phyloP scores from a whole-genome alignment of 371 early-diverging fungal genomes.

The Syncephalis fuscata region DNA sequence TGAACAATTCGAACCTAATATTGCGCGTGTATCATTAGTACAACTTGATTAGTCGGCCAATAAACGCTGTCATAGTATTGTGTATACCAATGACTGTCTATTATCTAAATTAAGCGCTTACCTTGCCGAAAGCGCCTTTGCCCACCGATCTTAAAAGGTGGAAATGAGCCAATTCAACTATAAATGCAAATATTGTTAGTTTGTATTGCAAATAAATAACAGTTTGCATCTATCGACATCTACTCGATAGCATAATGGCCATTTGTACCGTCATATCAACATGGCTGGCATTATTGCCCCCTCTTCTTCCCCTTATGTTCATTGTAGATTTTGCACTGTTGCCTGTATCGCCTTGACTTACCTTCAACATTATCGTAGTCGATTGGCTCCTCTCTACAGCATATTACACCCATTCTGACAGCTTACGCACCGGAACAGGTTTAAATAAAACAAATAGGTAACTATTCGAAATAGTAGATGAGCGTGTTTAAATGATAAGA shows the following conservation, averaged over 20 bases:
- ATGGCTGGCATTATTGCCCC: too few relatives aligned
- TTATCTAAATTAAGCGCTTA: too few relatives aligned
- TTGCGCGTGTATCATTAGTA: neutral
- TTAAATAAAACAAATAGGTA: too few relatives aligned
- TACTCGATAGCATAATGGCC: neutral
- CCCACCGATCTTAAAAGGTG: slow-evolving; percentile 48
- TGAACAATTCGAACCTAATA: slow-evolving; percentile 63
- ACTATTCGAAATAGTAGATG: too few relatives aligned
- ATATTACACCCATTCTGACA: slow-evolving; percentile 24
- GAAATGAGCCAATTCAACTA: slow-evolving; percentile 48
- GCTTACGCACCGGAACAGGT: too few relatives aligned
- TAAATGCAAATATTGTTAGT: slow-evolving; percentile 1
- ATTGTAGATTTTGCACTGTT: neutral
- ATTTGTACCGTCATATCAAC: too few relatives aligned
- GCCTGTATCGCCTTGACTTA: slow-evolving; percentile 5
- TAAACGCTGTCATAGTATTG: too few relatives aligned
- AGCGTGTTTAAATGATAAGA: too few relatives aligned
- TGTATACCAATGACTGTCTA: too few relatives aligned
- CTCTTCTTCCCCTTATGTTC: neutral
- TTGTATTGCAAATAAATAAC: neutral
- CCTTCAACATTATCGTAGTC: slow-evolving; percentile 26
- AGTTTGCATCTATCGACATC: neutral
- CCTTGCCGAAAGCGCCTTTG: slow-evolving; percentile 61
- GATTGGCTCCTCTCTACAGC: slow-evolving; percentile 28
- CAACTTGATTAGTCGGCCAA: too few relatives aligned